Evolutionary conservation across 495 filamentous ascomycete genomes (phyloP), one percentile per base, ranked within the genome.

Genomic region (Penicillium lagena): DNA sequence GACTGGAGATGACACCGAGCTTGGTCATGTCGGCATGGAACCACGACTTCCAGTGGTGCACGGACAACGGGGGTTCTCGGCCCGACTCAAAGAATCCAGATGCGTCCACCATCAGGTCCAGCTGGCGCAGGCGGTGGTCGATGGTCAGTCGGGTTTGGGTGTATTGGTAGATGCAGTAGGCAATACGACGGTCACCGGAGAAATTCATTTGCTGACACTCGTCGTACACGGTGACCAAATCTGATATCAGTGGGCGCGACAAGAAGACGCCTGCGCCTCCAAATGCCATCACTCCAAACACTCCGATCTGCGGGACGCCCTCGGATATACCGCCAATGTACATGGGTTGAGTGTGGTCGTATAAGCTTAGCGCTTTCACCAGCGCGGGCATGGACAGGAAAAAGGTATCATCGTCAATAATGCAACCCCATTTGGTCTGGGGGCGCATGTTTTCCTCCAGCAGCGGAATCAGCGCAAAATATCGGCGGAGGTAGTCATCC

Each of bases 331-430:
- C 66, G 29, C 80, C 78, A 14, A 82, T 64, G 45, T 81, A 82
- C 47, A 69, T 63, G 12, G 64, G 62, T 34, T 71, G 56, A 1
- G 54, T 60, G 35, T 72, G 55, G 42, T 81, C 69, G 52, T 78
- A 77, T 15, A 57, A 39, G 12, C 29, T 45, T 1, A 83, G 58
- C 27, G 65, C 72, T 2, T 66, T 45, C 5, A 77, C 56, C n/a
- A 84, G 56, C 11, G 60, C 59, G 10, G 59, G 44, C 59, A 81
- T 69, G 13, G 71, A 77, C 0, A 72, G 65, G 63, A 82, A 80
- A 51, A 84, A 84, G 5, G 83, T 86, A 55, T 87, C 83, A 59
- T 87, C 83, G 56, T 87, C 82, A 27, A 86, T 70, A 29, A 87
- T 66, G 39, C 67, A 76, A 10, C 74, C 66, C 81, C 82, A 87